These are phyloP conservation scores for Coleophoma crateriformis DNA, from an alignment of 2,329 filamentous ascomycete species.

Conservation along the genomic window DNA sequence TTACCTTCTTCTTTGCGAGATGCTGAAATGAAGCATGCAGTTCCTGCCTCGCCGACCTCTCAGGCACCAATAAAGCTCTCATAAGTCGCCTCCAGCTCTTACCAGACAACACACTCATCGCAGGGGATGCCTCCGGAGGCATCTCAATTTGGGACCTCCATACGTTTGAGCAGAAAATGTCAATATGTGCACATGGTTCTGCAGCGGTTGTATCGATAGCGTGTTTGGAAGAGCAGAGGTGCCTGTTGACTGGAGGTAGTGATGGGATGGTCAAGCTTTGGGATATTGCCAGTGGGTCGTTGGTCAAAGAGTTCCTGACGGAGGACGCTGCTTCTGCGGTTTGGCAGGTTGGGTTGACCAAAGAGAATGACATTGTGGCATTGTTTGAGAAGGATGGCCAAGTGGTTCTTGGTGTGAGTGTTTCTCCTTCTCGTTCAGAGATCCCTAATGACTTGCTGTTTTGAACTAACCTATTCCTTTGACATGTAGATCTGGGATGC, in stretches of 20 bases:
- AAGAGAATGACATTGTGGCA: neutral
- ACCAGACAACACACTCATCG: conserved; percentile 71
- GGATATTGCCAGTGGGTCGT: conserved; percentile 79
- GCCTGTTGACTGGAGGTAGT: conserved; percentile 86
- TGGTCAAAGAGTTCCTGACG: conserved; percentile 7
- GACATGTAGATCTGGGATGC: too few species aligned
- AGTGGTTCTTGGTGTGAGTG: neutral
- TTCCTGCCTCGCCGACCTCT: neutral
- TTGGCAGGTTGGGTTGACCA: neutral
- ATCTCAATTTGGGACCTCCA: conserved; percentile 69
- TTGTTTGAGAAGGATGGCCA: neutral
- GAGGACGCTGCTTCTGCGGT: too few species aligned
- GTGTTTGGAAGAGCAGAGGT: conserved; percentile 39
- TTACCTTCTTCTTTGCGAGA: too few species aligned
- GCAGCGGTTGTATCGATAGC: too few species aligned
- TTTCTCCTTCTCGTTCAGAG: too few species aligned
- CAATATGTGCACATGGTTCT: too few species aligned
- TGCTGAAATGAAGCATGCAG: too few species aligned
- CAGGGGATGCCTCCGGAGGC: conserved; percentile 95
- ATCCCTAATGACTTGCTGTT: too few species aligned
- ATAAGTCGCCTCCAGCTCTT: conserved; percentile 1
- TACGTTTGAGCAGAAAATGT: too few species aligned
- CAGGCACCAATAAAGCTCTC: conserved; percentile 1
- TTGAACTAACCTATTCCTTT: too few species aligned
- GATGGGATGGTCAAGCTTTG: conserved; percentile 94